Percentiles rank a stretch among this genome's conserved stretches.
These are phyloP conservation scores for Starmera quercuum DNA, from an alignment of 805 yeast species.

Conservation along the genomic window DNA sequence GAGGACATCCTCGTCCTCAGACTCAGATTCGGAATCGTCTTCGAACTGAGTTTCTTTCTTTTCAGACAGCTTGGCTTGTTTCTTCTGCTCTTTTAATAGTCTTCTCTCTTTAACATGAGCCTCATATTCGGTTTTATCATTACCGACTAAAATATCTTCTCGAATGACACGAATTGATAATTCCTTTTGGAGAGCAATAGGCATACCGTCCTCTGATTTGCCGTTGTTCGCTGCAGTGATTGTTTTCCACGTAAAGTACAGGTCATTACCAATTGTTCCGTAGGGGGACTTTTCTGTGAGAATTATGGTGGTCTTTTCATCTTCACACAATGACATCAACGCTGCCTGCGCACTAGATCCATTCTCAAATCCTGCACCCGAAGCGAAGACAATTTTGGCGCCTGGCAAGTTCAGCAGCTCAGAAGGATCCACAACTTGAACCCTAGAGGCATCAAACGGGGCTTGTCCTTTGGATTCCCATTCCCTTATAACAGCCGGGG, in stretches of 20 bases:
- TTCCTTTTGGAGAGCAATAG: constrained; percentile 44
- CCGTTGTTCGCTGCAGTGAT: constrained; percentile 30
- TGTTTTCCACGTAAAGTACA: constrained; percentile 48
- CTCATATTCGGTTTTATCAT: constrained; percentile 42
- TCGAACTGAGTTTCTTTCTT: constrained; percentile 18
- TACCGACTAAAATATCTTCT: constrained; percentile 43
- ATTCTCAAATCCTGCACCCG: constrained; percentile 55
- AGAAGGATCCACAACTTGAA: constrained; percentile 47
- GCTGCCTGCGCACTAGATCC: constrained; percentile 56
- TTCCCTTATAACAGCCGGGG: constrained; percentile 71
- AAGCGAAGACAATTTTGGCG: constrained; percentile 74
- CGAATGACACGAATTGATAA: constrained; percentile 30
- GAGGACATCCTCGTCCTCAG: constrained; percentile 19
- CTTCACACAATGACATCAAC: constrained; percentile 48
- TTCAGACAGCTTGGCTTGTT: constrained; percentile 23
- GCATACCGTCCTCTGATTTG: constrained; percentile 50
- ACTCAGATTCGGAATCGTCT: constrained; percentile 17
- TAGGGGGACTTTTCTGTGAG: constrained; percentile 59
- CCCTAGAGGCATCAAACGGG: constrained; percentile 70
- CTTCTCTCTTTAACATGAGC: constrained; percentile 39
- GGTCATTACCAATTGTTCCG: constrained; percentile 39
- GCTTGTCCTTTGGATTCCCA: constrained; percentile 72
- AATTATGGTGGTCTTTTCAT: constrained; percentile 61
- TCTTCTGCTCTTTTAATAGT: constrained; percentile 24
- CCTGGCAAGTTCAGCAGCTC: constrained; percentile 51